These are phyloP conservation scores for Quercus cerris DNA, from an alignment of 306 rosid genomes.

Conservation along the genomic window DNA sequence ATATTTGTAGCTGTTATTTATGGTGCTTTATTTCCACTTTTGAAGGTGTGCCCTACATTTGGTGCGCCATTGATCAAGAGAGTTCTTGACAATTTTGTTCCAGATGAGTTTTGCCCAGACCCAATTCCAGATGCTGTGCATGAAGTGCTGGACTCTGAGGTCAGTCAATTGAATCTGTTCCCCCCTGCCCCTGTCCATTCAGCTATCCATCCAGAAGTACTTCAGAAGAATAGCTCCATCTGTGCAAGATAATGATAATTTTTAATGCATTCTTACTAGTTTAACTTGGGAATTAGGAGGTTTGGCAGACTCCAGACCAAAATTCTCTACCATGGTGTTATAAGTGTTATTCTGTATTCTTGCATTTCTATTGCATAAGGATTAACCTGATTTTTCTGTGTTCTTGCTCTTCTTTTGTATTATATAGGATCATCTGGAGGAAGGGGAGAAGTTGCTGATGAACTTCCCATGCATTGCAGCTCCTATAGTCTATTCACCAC, in stretches of 20 bases:
- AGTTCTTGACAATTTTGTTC: conserved; percentile 70
- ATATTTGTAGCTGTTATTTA: conserved; percentile 20
- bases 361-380: not conserved
- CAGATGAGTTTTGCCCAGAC: conserved; percentile 92
- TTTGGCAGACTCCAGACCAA: not conserved
- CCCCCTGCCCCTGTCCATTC: too few species aligned
- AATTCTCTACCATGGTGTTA: not conserved
- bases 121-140: conserved; percentile 70
- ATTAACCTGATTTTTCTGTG: not conserved
- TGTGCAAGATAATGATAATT: not conserved
- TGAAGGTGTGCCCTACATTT: conserved; percentile 92
- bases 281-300: not conserved
- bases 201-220: not conserved
- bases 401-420: conserved; percentile 14
- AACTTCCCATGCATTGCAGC: conserved; percentile 73
- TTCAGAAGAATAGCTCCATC: not conserved
- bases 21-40: conserved; percentile 13
- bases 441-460: conserved; percentile 44
- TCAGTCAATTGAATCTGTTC: conserved; percentile 27
- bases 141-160: conserved; percentile 78
- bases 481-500: conserved; percentile 62
- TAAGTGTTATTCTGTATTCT: not conserved
- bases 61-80: conserved; percentile 67
- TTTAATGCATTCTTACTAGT: not conserved
- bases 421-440: conserved; percentile 51